Evolutionary conservation across 345 rosid genomes (phyloP).

Genomic region (Camelina hispida): DNA sequence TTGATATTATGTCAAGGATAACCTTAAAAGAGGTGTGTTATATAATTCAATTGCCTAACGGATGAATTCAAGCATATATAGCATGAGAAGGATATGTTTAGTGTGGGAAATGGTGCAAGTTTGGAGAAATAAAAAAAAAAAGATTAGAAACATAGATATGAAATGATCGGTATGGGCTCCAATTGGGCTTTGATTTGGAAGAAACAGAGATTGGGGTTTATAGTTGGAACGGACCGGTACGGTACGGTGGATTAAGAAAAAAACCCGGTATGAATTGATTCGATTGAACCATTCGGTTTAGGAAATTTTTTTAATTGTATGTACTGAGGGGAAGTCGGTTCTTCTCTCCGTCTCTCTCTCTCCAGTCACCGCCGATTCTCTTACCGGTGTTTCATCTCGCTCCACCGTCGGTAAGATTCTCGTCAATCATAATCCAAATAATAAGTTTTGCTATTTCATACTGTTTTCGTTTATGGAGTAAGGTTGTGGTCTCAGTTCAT

Average conservation of each 20-base stretch:
- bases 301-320: background rate
- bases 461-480: background rate
- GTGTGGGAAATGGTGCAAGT: no score
- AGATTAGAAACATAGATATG: no score
- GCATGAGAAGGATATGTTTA: no score
- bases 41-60: no score
- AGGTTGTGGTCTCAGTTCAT: background rate
- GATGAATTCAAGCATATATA: no score
- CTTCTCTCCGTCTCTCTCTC: no score
- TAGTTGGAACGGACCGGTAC: background rate
- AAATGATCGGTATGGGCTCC: background rate
- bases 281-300: constrained; percentile 19
- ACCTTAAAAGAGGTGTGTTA: no score
- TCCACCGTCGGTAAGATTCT: constrained; percentile 1
- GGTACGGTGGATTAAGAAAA: background rate
- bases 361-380: background rate
- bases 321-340: no score
- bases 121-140: no score
- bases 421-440: background rate
- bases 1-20: no score
- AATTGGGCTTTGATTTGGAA: background rate
- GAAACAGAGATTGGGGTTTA: background rate
- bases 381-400: constrained; percentile 3
- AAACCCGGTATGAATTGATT: background rate
- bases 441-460: background rate